Evolutionary conservation across 192 early-diverging fungal species (phyloP).

Genomic region (Globomyces pollinis-pini): DNA sequence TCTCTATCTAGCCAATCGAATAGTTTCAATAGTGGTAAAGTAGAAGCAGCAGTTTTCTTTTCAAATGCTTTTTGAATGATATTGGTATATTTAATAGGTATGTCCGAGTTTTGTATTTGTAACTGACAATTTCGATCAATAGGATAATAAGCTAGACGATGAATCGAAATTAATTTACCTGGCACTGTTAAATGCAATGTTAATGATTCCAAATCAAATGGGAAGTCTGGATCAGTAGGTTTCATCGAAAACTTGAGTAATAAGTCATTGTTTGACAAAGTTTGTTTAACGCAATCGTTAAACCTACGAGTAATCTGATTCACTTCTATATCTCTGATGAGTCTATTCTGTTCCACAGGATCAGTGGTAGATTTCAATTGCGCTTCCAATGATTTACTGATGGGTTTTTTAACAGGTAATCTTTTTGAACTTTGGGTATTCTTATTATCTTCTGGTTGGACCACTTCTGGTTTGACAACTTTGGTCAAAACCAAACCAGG

Average conservation of each 20-base stretch:
- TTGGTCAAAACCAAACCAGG: background rate
- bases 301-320: background rate
- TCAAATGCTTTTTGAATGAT: slow-evolving; percentile 25
- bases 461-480: background rate
- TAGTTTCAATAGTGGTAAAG: slow-evolving; percentile 26
- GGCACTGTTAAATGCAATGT: slow-evolving; percentile 57
- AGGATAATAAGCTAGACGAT: slow-evolving; percentile 45
- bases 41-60: slow-evolving; percentile 16
- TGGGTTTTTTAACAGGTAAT: background rate
- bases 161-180: no score
- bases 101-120: slow-evolving; percentile 38
- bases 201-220: slow-evolving; percentile 62
- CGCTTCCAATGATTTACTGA: background rate
- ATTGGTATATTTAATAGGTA: slow-evolving; percentile 16
- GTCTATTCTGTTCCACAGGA: background rate
- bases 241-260: background rate
- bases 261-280: background rate
- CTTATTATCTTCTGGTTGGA: background rate
- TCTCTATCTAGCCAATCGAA: slow-evolving; percentile 53
- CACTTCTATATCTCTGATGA: background rate
- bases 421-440: background rate
- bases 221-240: slow-evolving; percentile 66
- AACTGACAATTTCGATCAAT: slow-evolving; percentile 18
- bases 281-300: background rate
- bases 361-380: background rate